These are phyloP conservation scores for Xanthoconium separans DNA, from an alignment of 1,284 basidiomycete genomes.

Conservation along the genomic window DNA sequence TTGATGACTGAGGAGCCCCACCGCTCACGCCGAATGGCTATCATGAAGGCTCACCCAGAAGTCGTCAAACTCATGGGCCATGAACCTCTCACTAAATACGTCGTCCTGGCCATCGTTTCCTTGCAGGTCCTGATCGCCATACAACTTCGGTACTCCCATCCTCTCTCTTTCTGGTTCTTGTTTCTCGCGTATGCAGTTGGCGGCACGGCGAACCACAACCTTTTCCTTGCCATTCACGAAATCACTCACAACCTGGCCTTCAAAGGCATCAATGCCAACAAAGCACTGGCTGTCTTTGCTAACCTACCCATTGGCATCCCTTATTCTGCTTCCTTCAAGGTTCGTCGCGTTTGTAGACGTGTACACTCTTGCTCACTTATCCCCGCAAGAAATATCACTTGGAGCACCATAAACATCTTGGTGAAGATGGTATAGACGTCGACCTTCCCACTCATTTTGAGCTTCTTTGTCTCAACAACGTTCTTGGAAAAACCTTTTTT, in stretches of 20 bases:
- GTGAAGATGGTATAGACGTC: constrained; percentile 96
- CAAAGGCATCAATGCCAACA: constrained; percentile 80
- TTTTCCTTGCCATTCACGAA: constrained; percentile 97
- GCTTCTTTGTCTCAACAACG: constrained; percentile 87
- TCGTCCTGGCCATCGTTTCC: constrained; percentile 77
- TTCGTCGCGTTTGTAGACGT: constrained; percentile 29
- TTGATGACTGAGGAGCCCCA: constrained; percentile 98
- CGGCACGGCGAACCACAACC: constrained; percentile 95
- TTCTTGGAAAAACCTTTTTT: constrained; percentile 97
- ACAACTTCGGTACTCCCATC: constrained; percentile 62
- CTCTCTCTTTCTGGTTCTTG: constrained; percentile 74
- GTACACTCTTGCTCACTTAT: not conserved
- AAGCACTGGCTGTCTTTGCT: constrained; percentile 84
- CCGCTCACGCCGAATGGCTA: constrained; percentile 80
- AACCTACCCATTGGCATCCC: constrained; percentile 94
- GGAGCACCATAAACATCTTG: constrained; percentile 92
- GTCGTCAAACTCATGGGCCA: constrained; percentile 95
- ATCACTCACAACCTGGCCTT: constrained; percentile 99
- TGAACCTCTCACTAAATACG: constrained; percentile 87
- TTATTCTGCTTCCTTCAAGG: constrained; percentile 96
- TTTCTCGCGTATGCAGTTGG: constrained; percentile 84
- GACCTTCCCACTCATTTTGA: constrained; percentile 90
- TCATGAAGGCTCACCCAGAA: constrained; percentile 94
- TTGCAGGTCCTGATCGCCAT: constrained; percentile 74
- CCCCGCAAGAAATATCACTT: constrained; percentile 78